Evolutionary conservation across 306 rosid genomes (phyloP).

Genomic region (Cucumis sativus): Cucumber_9930_V3 NC_026658.2:11030501-11031000

Average conservation of each 20-base stretch:
- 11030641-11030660: neutral
- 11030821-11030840: too few species aligned
- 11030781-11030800: too few species aligned
- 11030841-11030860: too few species aligned
- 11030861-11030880: neutral
- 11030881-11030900: neutral
- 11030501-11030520: neutral
- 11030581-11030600: neutral
- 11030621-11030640: neutral
- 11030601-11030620: neutral
- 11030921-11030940: neutral
- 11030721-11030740: too few species aligned
- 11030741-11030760: too few species aligned
- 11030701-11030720: too few species aligned
- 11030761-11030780: too few species aligned
- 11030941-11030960: neutral
- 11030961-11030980: neutral
- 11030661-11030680: too few species aligned
- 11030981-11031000: neutral
- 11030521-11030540: neutral
- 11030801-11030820: too few species aligned
- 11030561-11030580: neutral
- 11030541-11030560: neutral
- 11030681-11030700: too few species aligned
- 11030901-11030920: neutral